Conservation (phyloP, 108 stramenopile genomes). For the Chaetoceros muelleri region DNA sequence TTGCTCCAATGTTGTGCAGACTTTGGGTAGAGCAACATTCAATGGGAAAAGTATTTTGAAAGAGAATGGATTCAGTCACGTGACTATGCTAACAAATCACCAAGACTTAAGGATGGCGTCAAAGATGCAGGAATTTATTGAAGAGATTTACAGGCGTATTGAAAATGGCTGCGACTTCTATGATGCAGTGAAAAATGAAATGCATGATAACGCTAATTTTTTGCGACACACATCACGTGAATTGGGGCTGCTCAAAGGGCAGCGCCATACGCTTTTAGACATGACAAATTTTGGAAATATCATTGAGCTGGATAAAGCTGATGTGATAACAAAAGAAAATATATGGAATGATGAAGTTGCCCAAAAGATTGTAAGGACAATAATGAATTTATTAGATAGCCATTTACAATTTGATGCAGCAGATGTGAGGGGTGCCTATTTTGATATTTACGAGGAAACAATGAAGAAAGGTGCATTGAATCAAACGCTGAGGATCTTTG, state of each 20-base stretch:
- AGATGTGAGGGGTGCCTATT: no score
- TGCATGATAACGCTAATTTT: constrained; percentile 16
- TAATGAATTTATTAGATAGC: no score
- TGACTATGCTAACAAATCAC: constrained; percentile 9
- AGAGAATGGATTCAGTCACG: constrained; percentile 14
- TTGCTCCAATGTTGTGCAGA: constrained; percentile 14
- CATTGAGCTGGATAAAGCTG: constrained; percentile 3
- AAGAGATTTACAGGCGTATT: constrained; percentile 8
- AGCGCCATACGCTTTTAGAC: background rate
- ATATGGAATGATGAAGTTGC: constrained; percentile 9
- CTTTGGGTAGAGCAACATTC: constrained; percentile 27
- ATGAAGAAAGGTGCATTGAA: no score
- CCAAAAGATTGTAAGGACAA: constrained; percentile 12
- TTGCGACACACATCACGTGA: constrained; percentile 14
- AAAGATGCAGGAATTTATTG: constrained; percentile 14
- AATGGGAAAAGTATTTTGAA: constrained; percentile 17
- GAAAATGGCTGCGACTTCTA: constrained; percentile 13
- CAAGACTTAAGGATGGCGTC: constrained; percentile 5
- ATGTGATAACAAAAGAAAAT: constrained; percentile 6
- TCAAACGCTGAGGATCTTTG: no score
- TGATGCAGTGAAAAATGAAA: constrained; percentile 10
- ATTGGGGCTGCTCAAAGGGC: constrained; percentile 11
- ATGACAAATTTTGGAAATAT: constrained; percentile 3
- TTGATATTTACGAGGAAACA: no score
- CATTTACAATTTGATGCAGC: no score